These are phyloP conservation scores for Dioscorea dumetorum DNA, from an alignment of 106 monocot species.

Conservation along the genomic window DNA sequence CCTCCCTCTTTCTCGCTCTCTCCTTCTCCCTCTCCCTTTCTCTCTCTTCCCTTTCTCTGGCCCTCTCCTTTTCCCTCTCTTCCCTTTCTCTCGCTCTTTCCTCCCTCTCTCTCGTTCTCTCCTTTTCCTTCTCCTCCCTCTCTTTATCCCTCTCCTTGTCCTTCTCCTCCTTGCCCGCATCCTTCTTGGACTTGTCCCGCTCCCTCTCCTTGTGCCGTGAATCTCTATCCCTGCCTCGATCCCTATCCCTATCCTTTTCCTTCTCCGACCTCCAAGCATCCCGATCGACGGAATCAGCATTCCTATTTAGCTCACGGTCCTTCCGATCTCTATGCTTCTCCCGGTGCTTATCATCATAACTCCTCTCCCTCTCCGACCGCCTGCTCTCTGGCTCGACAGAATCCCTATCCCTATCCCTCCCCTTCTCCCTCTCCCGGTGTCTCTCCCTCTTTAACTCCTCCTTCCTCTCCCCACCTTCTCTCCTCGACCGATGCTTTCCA, in stretches of 20 bases:
- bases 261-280: too few species aligned
- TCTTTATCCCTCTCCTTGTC: too few species aligned
- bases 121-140: too few species aligned
- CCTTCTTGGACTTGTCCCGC: too few species aligned
- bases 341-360: constrained; percentile 5
- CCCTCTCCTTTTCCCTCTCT: constrained; percentile 14
- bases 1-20: not conserved
- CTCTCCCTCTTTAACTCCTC: constrained; percentile 8
- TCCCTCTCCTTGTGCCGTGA: not conserved
- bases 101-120: constrained; percentile 5
- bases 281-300: too few species aligned
- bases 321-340: not conserved
- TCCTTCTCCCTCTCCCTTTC: constrained; percentile 6
- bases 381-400: constrained; percentile 2
- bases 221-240: not conserved
- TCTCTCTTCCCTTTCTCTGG: not conserved
- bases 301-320: constrained; percentile 3
- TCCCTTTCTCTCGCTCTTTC: too few species aligned
- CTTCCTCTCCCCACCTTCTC: constrained; percentile 15
- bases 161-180: too few species aligned
- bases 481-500: not conserved
- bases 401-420: constrained; percentile 6
- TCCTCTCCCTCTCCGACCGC: constrained; percentile 11
- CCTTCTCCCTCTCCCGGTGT: constrained; percentile 20
- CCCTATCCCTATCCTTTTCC: constrained; percentile 5